Conservation (phyloP, 192 early-diverging fungal genomes). For the Coemansia pectinata region DNA sequence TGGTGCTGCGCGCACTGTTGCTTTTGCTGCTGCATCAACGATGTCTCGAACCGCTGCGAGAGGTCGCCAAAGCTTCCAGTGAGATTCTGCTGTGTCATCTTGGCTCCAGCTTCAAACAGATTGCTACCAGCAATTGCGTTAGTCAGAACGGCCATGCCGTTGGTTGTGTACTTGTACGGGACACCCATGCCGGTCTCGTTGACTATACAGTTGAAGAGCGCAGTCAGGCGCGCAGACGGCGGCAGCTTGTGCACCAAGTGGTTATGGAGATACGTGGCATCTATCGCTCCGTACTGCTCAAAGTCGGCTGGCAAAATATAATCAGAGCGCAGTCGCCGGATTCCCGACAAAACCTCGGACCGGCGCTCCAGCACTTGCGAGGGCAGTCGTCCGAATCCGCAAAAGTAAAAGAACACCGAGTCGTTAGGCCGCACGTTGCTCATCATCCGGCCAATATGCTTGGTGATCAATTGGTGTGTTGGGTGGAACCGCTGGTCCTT, state of each 20-base stretch:
- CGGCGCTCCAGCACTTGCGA: constrained; percentile 24
- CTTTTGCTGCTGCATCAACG: constrained; percentile 33
- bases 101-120: constrained; percentile 35
- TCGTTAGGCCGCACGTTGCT: constrained; percentile 66
- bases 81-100: constrained; percentile 3
- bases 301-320: constrained; percentile 80
- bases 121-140: constrained; percentile 48
- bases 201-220: constrained; percentile 76
- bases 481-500: constrained; percentile 37
- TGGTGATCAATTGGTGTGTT: constrained; percentile 60
- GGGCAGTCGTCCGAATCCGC: constrained; percentile 67
- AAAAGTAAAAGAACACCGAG: constrained; percentile 77
- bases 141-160: constrained; percentile 37
- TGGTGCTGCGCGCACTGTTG: constrained; percentile 8
- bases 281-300: constrained; percentile 65
- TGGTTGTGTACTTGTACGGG: constrained; percentile 59
- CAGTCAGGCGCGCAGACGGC: constrained; percentile 67
- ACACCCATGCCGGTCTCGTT: constrained; percentile 64
- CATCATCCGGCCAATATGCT: constrained; percentile 70
- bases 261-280: constrained; percentile 66
- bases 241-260: constrained; percentile 67
- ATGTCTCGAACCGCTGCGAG: constrained; percentile 38
- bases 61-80: constrained; percentile 42
- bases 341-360: constrained; percentile 42
- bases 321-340: constrained; percentile 61